Conservation (phyloP, 169 alveolate genomes). For the Sarcocystis neurona region DNA sequence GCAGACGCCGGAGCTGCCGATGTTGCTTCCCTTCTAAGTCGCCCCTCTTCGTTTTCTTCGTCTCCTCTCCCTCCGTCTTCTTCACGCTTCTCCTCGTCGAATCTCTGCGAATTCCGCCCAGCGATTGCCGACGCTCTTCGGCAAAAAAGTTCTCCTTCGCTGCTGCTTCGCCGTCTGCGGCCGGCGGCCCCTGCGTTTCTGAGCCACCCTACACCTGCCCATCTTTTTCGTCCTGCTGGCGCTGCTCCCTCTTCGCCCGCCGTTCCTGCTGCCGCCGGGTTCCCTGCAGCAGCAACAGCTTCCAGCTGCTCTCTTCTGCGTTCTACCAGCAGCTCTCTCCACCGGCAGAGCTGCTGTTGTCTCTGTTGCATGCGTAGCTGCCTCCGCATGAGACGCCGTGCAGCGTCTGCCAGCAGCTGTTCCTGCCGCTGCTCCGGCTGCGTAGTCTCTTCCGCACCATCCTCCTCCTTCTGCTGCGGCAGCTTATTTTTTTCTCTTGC, state of each 20-base stretch:
- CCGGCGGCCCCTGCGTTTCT: too few species aligned
- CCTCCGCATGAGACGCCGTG: background rate
- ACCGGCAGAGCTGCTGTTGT: background rate
- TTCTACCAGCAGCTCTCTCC: too few species aligned
- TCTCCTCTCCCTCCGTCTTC: too few species aligned
- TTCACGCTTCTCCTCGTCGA: too few species aligned
- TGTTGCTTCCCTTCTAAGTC: too few species aligned
- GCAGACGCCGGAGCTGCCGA: too few species aligned
- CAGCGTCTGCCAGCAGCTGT: background rate
- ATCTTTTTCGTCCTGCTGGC: background rate
- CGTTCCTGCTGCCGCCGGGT: background rate
- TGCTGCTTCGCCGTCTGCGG: too few species aligned
- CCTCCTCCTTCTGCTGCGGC: background rate
- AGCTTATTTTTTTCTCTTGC: too few species aligned
- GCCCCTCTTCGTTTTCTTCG: too few species aligned
- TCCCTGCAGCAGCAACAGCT: background rate
- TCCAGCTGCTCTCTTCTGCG: background rate
- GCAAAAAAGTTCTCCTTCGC: too few species aligned
- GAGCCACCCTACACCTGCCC: background rate
- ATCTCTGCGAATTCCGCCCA: too few species aligned
- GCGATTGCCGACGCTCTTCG: too few species aligned
- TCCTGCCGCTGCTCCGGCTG: background rate
- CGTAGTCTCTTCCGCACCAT: background rate
- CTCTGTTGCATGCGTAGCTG: background rate
- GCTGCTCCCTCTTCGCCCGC: background rate